Conservation (phyloP, 768 basidiomycete species). For the Agaricus sinodeliciosus region DNA sequence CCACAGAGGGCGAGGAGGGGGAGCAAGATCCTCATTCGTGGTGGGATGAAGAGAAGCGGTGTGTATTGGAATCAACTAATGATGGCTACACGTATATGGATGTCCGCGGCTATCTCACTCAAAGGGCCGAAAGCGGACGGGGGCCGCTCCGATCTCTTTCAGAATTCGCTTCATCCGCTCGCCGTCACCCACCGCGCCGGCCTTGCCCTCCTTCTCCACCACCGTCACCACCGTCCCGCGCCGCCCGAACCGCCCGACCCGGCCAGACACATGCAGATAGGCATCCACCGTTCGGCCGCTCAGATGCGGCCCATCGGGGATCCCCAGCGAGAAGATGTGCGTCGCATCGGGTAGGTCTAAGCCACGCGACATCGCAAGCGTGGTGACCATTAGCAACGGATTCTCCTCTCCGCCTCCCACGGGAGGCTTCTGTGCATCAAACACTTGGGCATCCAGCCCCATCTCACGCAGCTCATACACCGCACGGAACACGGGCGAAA, state of each 20-base stretch:
- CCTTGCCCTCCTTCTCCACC: conserved; percentile 34
- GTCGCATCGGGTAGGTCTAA: conserved; percentile 65
- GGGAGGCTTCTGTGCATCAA: conserved; percentile 41
- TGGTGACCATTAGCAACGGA: conserved; percentile 62
- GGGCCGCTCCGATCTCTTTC: conserved; percentile 33
- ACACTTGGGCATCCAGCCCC: conserved; percentile 58
- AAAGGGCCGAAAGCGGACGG: conserved; percentile 48
- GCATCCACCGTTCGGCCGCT: conserved; percentile 42
- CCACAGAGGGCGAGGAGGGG: conserved; percentile 14
- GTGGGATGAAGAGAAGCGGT: conserved; percentile 11
- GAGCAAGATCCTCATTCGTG: conserved; percentile 16
- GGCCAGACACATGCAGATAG: conserved; percentile 67
- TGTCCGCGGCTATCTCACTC: conserved; percentile 23
- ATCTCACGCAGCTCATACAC: conserved; percentile 58
- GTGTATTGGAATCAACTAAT: conserved; percentile 8
- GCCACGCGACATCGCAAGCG: conserved; percentile 64
- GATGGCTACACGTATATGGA: conserved; percentile 1
- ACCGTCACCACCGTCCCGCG: conserved; percentile 63
- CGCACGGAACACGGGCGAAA: conserved; percentile 52
- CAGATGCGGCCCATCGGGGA: conserved; percentile 39
- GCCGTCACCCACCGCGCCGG: conserved; percentile 19
- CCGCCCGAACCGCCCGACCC: conserved; percentile 68
- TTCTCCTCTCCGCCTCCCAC: conserved; percentile 33
- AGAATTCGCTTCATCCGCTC: conserved; percentile 38
- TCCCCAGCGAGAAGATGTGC: conserved; percentile 70